Evolutionary conservation across 371 early-diverging fungal species (phyloP).

Genomic region (Amoeboaphelidium protococcarum): DNA sequence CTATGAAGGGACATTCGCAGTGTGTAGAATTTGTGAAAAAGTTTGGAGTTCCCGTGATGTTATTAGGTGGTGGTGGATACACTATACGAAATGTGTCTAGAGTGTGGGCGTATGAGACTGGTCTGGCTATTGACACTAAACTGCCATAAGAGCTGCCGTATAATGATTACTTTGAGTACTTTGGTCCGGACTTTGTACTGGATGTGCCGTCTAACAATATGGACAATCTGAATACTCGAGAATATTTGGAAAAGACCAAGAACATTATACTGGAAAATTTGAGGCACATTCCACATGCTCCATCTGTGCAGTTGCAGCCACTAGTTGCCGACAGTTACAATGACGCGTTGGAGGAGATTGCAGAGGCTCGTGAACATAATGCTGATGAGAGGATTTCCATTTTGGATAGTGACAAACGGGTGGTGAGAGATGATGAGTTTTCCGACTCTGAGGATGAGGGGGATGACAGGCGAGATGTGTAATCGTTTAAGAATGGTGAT

Average conservation of each 20-base stretch:
- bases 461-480: not conserved
- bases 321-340: constrained; percentile 17
- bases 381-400: not conserved
- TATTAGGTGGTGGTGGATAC: constrained; percentile 88
- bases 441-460: not conserved
- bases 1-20: constrained; percentile 63
- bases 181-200: constrained; percentile 74
- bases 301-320: constrained; percentile 87
- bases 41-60: constrained; percentile 49
- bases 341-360: not conserved
- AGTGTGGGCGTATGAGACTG: constrained; percentile 94
- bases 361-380: not conserved
- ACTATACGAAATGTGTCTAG: constrained; percentile 75
- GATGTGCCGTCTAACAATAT: constrained; percentile 84
- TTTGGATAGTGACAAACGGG: not conserved
- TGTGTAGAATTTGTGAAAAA: constrained; percentile 60
- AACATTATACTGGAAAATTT: constrained; percentile 71
- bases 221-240: constrained; percentile 71
- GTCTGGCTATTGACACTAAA: constrained; percentile 55
- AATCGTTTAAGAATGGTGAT: no score
- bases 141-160: constrained; percentile 59
- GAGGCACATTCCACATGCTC: constrained; percentile 60
- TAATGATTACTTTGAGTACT: constrained; percentile 81
- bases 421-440: not conserved
- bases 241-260: constrained; percentile 47